Evolutionary conservation across 129 eudicot species (phyloP).

Genomic region (Centrapalus pauciflorus): DNA sequence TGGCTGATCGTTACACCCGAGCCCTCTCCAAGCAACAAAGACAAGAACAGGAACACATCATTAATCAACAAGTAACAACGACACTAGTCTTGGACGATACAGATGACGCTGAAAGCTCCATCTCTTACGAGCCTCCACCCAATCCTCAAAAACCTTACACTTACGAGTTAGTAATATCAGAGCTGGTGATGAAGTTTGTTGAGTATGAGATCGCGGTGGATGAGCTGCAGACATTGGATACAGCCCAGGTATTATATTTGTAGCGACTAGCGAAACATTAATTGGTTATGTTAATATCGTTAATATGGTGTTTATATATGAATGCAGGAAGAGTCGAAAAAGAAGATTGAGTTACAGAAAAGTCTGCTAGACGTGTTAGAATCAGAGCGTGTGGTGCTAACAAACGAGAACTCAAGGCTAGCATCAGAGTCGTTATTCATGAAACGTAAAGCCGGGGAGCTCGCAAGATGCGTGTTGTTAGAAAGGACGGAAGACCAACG

Average conservation of each 20-base stretch:
- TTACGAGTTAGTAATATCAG: conserved; percentile 48
- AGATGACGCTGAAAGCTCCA: conserved; percentile 50
- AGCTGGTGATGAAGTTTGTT: conserved; percentile 55
- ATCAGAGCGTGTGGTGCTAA: conserved; percentile 66
- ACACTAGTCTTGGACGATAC: conserved; percentile 20
- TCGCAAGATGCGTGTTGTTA: conserved; percentile 59
- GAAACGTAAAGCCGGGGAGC: conserved; percentile 80
- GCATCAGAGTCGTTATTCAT: conserved; percentile 57
- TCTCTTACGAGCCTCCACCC: conserved; percentile 35
- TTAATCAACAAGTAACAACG: conserved; percentile 2
- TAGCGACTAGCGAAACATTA: too few species aligned
- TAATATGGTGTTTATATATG: not conserved
- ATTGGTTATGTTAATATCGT: not conserved
- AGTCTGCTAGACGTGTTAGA: conserved; percentile 78
- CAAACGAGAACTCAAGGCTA: conserved; percentile 62
- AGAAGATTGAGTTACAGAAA: conserved; percentile 64
- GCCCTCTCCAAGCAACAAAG: conserved; percentile 43
- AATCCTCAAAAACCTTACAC: conserved; percentile 7
- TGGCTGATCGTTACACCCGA: conserved; percentile 75
- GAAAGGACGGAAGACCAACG: conserved; percentile 70
- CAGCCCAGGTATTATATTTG: not conserved
- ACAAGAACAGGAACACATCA: conserved; percentile 2
- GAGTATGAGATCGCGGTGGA: conserved; percentile 46
- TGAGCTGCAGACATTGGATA: conserved; percentile 39
- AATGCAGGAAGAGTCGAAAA: conserved; percentile 37